A percentile compares a stretch with the other conserved stretches of the same genome.
These are phyloP conservation scores for Lactifluus piperatus DNA, from an alignment of 768 basidiomycete species.

Conservation along the genomic window DNA sequence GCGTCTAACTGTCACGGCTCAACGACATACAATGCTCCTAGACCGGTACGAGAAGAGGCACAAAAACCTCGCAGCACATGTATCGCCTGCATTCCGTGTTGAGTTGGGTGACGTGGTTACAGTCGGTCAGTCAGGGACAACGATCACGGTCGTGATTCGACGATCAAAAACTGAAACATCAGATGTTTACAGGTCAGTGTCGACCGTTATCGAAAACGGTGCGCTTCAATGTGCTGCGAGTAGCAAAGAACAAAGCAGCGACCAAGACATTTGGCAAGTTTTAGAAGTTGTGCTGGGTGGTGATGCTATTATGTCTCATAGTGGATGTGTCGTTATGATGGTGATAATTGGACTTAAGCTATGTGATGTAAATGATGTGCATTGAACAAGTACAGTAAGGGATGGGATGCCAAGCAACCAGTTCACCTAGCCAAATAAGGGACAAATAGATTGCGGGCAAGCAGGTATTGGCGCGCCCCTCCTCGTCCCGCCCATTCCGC, in stretches of 20 bases:
- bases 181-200: conserved; percentile 70
- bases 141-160: background rate
- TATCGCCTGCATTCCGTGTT: conserved; percentile 98
- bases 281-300: conserved; percentile 35
- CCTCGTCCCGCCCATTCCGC: background rate
- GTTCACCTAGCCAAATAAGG: conserved; percentile 14
- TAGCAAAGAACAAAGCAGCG: conserved; percentile 87
- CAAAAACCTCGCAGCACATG: conserved; percentile 96
- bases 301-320: conserved; percentile 18
- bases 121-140: conserved; percentile 56
- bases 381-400: background rate
- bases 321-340: conserved; percentile 25
- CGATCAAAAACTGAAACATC: background rate
- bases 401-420: background rate
- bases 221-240: conserved; percentile 97
- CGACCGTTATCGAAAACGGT: conserved; percentile 98
- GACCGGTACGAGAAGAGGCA: conserved; percentile 99
- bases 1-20: background rate
- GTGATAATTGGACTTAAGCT: conserved; percentile 22
- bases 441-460: conserved; percentile 12
- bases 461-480: conserved; percentile 1
- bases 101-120: conserved; percentile 91
- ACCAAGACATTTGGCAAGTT: conserved; percentile 94
- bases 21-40: conserved; percentile 25
- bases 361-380: background rate